These are phyloP conservation scores for Lipomyces starkeyi DNA, from an alignment of 805 yeast species.

Conservation along the genomic window DNA sequence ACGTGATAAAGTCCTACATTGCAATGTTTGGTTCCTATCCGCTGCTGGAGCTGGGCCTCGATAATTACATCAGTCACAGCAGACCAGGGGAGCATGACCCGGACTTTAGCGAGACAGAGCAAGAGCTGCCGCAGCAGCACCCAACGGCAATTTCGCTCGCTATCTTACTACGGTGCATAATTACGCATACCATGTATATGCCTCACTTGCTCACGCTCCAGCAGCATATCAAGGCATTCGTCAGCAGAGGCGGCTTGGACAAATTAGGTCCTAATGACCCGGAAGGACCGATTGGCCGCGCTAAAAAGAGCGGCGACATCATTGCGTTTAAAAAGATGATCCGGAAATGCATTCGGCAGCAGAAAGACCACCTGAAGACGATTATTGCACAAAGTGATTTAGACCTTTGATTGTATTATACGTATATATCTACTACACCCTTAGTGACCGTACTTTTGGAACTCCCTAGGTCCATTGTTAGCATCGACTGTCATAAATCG, in stretches of 20 bases:
- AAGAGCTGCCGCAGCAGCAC: neutral
- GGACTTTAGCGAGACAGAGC: neutral
- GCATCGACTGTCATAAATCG: neutral
- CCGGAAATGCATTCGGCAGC: neutral
- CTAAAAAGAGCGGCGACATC: neutral
- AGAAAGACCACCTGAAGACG: neutral
- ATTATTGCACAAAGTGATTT: neutral
- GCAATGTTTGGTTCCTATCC: conserved; percentile 2
- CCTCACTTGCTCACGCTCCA: neutral
- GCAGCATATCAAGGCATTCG: neutral
- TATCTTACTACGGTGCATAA: neutral
- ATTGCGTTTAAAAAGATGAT: neutral
- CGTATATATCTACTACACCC: neutral
- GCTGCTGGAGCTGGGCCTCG: conserved; percentile 1
- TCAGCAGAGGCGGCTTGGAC: neutral
- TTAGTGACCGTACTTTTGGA: conserved; percentile 72
- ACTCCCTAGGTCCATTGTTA: conserved; percentile 44
- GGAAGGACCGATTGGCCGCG: neutral
- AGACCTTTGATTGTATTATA: neutral
- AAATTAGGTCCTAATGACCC: neutral
- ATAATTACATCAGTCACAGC: neutral
- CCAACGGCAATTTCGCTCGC: neutral
- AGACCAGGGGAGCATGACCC: neutral
- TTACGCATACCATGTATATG: conserved; percentile 1
- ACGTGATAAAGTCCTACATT: neutral